Evolutionary conservation across 2,329 filamentous ascomycete species (phyloP), one percentile per base, ranked within the genome.

Genomic region (Diplodia mutila): DNA sequence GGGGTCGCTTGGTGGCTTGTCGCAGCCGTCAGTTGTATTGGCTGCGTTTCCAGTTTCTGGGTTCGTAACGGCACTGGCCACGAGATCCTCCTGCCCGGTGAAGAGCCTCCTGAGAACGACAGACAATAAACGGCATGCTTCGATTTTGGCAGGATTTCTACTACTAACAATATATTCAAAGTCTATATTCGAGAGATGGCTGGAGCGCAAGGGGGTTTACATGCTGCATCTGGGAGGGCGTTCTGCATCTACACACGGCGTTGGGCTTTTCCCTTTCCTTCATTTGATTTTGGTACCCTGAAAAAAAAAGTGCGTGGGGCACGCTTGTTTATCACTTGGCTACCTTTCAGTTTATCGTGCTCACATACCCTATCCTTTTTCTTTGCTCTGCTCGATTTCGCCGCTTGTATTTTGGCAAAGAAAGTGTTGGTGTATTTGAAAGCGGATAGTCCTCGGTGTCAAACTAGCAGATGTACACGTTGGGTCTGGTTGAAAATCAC

Each of bases 1-100:
- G 86, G 85, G 0, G 81, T 82, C 66, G 81, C 85, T 0, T 88
- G 86, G 85, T 88, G 86, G 86, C 81, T 81, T 23, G 76, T 86
- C 49, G 85, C 86, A 0, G 74, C 79, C 5, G 81, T 90, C 27
- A 84, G 86, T 0, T 78, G 84, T 7, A 64, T 87, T 6, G 88
- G 88, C 0, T 90, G 87, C 75, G 74, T 83, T 2, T 82, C 87
- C 12, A 84, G 86, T 1, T 85, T 87, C 77, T 83, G 84, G 67
- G 86, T 91, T n/a, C 81, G 87, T 46, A 89, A 91, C 72, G 89
- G 89, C 0, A 68, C 66, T n/a, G 66, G 66, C 14, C 66, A 68
- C 32, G 66, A 68, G 52, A 68, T 68, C n/a, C 53, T 68, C 6
- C 42, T 68, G n/a, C 66, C 66, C 5, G 66, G 66, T 23, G 66